Base-by-base conservation (phyloP, 495 filamentous ascomycete genomes). In the Aspergillus heteromorphus region DNA sequence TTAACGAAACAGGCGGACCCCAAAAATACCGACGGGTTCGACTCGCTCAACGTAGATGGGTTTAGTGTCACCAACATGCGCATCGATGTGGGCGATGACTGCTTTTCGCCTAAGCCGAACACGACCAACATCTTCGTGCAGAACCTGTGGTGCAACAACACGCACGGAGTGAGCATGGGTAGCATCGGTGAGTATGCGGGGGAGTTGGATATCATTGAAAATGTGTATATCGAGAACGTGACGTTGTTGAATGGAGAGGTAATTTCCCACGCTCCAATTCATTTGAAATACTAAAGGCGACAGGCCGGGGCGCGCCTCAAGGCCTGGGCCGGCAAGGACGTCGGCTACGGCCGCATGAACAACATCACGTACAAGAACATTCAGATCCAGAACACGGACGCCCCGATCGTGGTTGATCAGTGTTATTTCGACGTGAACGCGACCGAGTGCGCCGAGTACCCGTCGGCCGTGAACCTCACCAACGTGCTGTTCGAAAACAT, bases 11-110 rank as follows among this genome's bases (percentile, higher is more conserved):
- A 78, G 55, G 68, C 75, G 3, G 61, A 68, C 4, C 73, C 80
- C 20, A 79, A 81, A 54, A 83, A 83, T 63, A 81, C 78, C 4
- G 80, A 84, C 49, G 79, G 80, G n/a, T 83, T 80, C 61, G 79
- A 82, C 62, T 77, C 78, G 9, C 64, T 73, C 19, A 80, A 79
- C 29, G 69, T 73, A 27, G 68, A 81, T 45, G 71, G 73, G 1
- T 58, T 83, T 1, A 69, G 64, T 1, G 77, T 82, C 10, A 75
- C 73, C 20, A 76, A 80, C 51, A 67, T 73, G 1, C 70, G 75
- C 30, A 70, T 82, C 41, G 73, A 81, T 50, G 73, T 79, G 23
- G 79, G 80, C 29, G 81, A 83, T 50, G 81, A 83, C 65, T 83
- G 81, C 64, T 81, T 84, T 69, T 77, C 76, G 6, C 76, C 79